phyloP scores from a whole-genome alignment of 169 alveolate species.

The Eimeria brunetti region DNA sequence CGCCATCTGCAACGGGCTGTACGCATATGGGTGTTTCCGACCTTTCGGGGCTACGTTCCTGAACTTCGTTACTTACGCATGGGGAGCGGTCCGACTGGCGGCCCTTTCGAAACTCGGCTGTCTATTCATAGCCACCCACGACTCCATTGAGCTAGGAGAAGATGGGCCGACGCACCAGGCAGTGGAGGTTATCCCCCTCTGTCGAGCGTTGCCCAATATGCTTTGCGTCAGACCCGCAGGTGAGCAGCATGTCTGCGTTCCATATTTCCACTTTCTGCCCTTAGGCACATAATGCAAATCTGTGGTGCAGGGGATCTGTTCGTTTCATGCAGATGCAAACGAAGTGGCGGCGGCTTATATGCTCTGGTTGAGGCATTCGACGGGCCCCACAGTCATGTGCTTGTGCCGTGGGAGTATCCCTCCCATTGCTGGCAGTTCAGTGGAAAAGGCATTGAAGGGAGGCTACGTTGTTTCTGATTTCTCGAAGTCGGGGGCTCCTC shows the following conservation, averaged over 20 bases:
- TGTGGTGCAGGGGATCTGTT: not conserved
- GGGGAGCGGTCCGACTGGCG: constrained; percentile 87
- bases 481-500: constrained; percentile 31
- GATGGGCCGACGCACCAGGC: constrained; percentile 93
- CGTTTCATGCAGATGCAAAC: constrained; percentile 66
- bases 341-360: constrained; percentile 82
- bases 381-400: constrained; percentile 78
- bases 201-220: constrained; percentile 84
- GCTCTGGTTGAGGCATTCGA: constrained; percentile 73
- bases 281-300: not conserved
- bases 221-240: constrained; percentile 88
- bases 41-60: constrained; percentile 89
- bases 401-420: constrained; percentile 84
- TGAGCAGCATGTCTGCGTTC: not conserved
- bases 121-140: constrained; percentile 89
- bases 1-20: constrained; percentile 88
- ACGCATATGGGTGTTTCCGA: constrained; percentile 85
- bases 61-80: constrained; percentile 87
- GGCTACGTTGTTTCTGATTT: constrained; percentile 86
- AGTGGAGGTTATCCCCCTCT: constrained; percentile 85
- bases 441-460: constrained; percentile 86
- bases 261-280: not conserved
- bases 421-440: constrained; percentile 81
- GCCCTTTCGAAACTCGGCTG: constrained; percentile 85
- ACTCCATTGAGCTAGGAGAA: constrained; percentile 89